Evolutionary conservation across 352 stramenopile species (phyloP), one percentile per base, ranked within the genome.

Genomic region (Pythium aquatile): DNA sequence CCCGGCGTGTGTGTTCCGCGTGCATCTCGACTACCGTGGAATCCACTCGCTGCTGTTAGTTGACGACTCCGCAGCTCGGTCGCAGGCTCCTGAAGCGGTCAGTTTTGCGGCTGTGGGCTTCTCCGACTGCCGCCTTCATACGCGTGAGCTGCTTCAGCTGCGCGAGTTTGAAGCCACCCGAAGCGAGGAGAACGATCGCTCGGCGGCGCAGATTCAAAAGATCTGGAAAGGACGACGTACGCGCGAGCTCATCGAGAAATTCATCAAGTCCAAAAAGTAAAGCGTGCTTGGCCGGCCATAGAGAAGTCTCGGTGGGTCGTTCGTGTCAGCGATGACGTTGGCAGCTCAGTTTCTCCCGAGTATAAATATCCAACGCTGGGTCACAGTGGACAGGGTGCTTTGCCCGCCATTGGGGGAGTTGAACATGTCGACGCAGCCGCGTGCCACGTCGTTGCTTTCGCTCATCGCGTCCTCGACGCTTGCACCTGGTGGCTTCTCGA

Each of bases 181-280:
- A 2, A 32, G 63, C 0, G 39, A 64, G 6, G 70, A 81, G 63
- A 56, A 74, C 28, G 64, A 83, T 35, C 60, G 65, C 7, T 59
- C 66, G 55, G 75, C 77, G 9, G 56, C 68, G 14, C 75, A 69
- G 17, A 83, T 91, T 47, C 79, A 91, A 54, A 87, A 85, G 55
- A 66, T 77, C 35, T 83, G 72, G 72, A 91, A 88, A 63, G 79
- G 78, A 2, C 39, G 56, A 42, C 74, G 73, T 17, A 91, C 78
- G 5, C 75, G 79, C 3, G 62, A 76, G 26, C 54, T 88, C 28
- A 82, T 91, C 46, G 66, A 64, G 39, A 74, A 78, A 65, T 85
- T 74, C 68, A 80, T 89, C 53, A 74, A 55, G 17, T 32, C 33
- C 2, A 20, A 33, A 29, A 20, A 17, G 5, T 51, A 51, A 14